Percentiles rank a stretch among this genome's conserved stretches.
Evolutionary conservation across 148 eudicot species (phyloP).

Genomic region (Bassia scoparia): DNA sequence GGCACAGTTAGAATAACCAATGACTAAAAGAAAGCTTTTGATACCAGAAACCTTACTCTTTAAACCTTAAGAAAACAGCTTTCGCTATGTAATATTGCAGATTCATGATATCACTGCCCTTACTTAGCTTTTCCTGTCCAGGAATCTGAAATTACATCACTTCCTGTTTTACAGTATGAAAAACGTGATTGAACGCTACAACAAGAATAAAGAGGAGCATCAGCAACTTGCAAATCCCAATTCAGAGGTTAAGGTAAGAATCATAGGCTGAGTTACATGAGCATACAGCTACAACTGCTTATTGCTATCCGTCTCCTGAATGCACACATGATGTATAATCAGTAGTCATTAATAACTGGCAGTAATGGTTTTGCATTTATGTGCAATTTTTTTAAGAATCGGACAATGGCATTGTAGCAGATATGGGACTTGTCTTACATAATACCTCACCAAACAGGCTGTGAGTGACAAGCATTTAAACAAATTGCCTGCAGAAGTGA

Average conservation of each 20-base stretch:
- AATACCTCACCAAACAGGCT: not conserved
- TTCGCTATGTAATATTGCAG: not conserved
- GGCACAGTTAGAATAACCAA: not conserved
- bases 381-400: not conserved
- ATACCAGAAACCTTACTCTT: not conserved
- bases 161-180: conserved; percentile 50
- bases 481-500: not conserved
- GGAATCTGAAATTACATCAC: not conserved
- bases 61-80: too few relatives aligned
- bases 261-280: not conserved
- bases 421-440: not conserved
- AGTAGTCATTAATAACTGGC: not conserved
- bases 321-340: not conserved
- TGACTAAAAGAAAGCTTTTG: not conserved
- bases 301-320: not conserved
- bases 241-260: conserved; percentile 67
- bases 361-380: not conserved
- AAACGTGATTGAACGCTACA: conserved; percentile 63
- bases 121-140: not conserved
- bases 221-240: conserved; percentile 42
- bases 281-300: not conserved
- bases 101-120: not conserved
- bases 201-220: conserved; percentile 62
- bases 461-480: not conserved
- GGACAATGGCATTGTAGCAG: too few relatives aligned